Evolutionary conservation across 306 rosid species (phyloP).

Genomic region (Senna siamea): DNA sequence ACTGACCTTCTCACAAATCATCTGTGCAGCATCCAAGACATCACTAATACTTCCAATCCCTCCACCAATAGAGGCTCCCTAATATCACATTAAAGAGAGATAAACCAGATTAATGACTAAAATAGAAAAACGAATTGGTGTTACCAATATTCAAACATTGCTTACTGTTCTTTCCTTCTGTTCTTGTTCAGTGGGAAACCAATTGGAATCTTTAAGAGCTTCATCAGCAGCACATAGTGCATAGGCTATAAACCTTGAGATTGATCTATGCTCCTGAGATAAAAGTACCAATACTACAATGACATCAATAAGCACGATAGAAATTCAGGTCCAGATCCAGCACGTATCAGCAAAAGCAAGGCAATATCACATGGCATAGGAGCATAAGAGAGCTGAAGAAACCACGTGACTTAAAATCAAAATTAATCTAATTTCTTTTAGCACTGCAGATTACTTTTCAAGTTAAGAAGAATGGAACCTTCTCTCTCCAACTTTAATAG

Average conservation of each 20-base stretch:
- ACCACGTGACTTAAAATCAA: constrained; percentile 13
- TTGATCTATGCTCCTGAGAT: constrained; percentile 76
- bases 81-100: constrained; percentile 43
- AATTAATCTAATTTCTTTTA: background rate
- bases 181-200: constrained; percentile 77
- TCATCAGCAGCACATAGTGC: constrained; percentile 96
- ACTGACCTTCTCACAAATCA: constrained; percentile 85
- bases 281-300: constrained; percentile 44
- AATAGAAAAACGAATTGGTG: constrained; percentile 1
- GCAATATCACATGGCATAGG: constrained; percentile 8
- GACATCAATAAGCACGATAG: constrained; percentile 46
- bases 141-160: constrained; percentile 30
- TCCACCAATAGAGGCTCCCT: constrained; percentile 97
- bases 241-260: constrained; percentile 87
- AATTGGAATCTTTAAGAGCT: constrained; percentile 88
- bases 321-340: constrained; percentile 25
- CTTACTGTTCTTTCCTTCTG: constrained; percentile 85
- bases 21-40: constrained; percentile 78
- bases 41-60: constrained; percentile 93
- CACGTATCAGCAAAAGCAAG: constrained; percentile 30
- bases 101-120: constrained; percentile 20
- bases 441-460: constrained; percentile 17
- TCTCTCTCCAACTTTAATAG: constrained; percentile 12
- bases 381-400: constrained; percentile 12
- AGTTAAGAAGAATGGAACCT: constrained; percentile 7